phyloP scores from a whole-genome alignment of 495 filamentous ascomycete species.

The Lasiosphaeris hirsuta region DNA sequence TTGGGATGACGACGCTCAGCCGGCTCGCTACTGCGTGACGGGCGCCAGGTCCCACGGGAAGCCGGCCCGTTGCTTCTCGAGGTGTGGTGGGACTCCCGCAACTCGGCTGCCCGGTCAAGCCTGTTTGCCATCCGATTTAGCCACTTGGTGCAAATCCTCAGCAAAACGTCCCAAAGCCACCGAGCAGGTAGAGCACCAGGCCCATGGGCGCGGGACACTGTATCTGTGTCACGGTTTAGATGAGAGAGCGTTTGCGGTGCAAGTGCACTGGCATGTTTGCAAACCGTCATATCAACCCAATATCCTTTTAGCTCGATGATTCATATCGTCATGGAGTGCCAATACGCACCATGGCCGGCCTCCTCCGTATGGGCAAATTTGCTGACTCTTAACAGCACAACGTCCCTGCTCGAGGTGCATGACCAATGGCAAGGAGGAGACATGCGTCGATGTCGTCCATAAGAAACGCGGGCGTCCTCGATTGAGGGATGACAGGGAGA shows the following conservation, averaged over 20 bases:
- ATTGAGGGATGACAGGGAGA: conserved; percentile 74
- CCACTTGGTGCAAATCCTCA: conserved; percentile 11
- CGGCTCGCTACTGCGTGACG: conserved; percentile 23
- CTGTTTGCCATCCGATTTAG: conserved; percentile 18
- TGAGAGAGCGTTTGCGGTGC: no score
- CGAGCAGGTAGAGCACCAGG: background rate
- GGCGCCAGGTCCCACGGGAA: conserved; percentile 23
- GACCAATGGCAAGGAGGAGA: conserved; percentile 66
- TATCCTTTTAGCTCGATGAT: no score
- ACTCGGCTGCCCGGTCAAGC: conserved; percentile 7
- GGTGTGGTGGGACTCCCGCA: conserved; percentile 23
- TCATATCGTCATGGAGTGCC: no score
- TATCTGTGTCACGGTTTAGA: background rate
- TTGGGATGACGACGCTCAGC: conserved; percentile 17
- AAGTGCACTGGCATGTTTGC: no score
- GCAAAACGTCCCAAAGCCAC: background rate
- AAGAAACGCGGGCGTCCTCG: conserved; percentile 93
- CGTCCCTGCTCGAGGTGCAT: conserved; percentile 61
- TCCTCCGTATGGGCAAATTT: background rate
- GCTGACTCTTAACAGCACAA: conserved; percentile 47
- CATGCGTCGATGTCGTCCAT: conserved; percentile 93
- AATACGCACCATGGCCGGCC: no score
- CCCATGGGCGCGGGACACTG: background rate
- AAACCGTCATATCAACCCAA: no score
- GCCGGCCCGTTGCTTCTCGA: conserved; percentile 26